Percentiles rank a stretch among this genome's conserved stretches.
These are phyloP conservation scores for Malassezia vespertilionis DNA, from an alignment of 1,284 basidiomycete species.

Conservation along the genomic window DNA sequence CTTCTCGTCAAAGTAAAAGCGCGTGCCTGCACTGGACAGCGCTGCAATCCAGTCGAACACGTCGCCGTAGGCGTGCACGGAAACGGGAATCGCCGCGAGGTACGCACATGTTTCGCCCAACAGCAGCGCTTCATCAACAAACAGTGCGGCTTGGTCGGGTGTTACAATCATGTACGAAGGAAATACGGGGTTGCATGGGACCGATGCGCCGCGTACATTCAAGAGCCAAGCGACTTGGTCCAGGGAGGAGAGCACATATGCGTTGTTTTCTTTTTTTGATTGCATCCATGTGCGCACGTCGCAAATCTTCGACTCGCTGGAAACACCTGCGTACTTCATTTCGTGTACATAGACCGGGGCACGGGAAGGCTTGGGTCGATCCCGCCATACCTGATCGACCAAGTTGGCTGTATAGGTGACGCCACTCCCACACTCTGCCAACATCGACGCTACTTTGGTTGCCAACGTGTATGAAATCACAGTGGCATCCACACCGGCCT, in stretches of 20 bases:
- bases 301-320: slow-evolving; percentile 38
- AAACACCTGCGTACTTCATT: slow-evolving; percentile 60
- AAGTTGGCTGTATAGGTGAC: slow-evolving; percentile 61
- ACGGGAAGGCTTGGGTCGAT: slow-evolving; percentile 59
- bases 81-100: slow-evolving; percentile 3
- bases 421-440: slow-evolving; percentile 40
- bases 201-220: slow-evolving; percentile 38
- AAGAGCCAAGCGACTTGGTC: slow-evolving; percentile 43
- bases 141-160: slow-evolving; percentile 20
- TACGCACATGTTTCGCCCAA: slow-evolving; percentile 10
- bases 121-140: slow-evolving; percentile 26
- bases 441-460: slow-evolving; percentile 14
- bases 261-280: slow-evolving; percentile 6
- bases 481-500: slow-evolving; percentile 77
- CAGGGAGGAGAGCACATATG: slow-evolving; percentile 31
- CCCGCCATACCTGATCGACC: slow-evolving; percentile 69
- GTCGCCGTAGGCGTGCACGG: slow-evolving; percentile 4
- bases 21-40: slow-evolving; percentile 22
- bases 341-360: slow-evolving; percentile 66
- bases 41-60: slow-evolving; percentile 8
- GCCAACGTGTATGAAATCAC: slow-evolving; percentile 66
- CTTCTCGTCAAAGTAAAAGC: slow-evolving; percentile 24
- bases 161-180: slow-evolving; percentile 33
- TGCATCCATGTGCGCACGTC: slow-evolving; percentile 24
- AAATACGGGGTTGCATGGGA: slow-evolving; percentile 41